Evolutionary conservation across 805 yeast species (phyloP), one percentile per base, ranked within the genome.

Genomic region (Candida ipomoeae): DNA sequence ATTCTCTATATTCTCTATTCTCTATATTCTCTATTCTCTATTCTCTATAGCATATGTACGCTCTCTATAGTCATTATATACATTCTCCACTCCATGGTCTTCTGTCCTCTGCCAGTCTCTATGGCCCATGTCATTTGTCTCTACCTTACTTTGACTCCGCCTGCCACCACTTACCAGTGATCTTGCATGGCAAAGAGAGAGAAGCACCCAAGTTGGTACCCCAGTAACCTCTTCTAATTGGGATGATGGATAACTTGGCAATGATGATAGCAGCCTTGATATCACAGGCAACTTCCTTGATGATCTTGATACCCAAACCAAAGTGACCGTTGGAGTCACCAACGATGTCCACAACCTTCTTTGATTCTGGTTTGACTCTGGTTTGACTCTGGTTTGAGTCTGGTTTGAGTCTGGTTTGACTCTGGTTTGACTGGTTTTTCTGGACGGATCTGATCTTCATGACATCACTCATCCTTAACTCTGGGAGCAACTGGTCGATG

Each of bases 201-300:
- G 99, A 99, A 79, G 88, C 87, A 86, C 99, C 99, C 79, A 94
- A 88, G 85, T 90, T 89, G 77, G 96, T 80, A 81, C 99, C 99
- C 99, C 99, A 94, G 94, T 94, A 94, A 84, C 99, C 99, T 86
- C 99, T 90, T 87, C 99, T 92, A 82, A 94, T 92, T 75, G 99
- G 99, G 76, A 94, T 89, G 79, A 94, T 87, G 66, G 97, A 87
- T 73, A 94, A 85, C 85, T 94, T 94, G 78, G 99, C 99, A 74
- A 94, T 90, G 84, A 90, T 84, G 82, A 94, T 92, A 70, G 98
- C 99, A 69, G 98, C 97, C 82, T 96, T 90, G 83, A 94, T 94
- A 75, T 99, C 98, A 71, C 97, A 90, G 69, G 99, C 99, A 73
- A 94, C 97, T 83, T 94, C 99, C 90, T 94, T 94, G 70, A 99